Evolutionary conservation across 495 filamentous ascomycete genomes (phyloP).

Genomic region (Penicillium ochrochloron): DNA sequence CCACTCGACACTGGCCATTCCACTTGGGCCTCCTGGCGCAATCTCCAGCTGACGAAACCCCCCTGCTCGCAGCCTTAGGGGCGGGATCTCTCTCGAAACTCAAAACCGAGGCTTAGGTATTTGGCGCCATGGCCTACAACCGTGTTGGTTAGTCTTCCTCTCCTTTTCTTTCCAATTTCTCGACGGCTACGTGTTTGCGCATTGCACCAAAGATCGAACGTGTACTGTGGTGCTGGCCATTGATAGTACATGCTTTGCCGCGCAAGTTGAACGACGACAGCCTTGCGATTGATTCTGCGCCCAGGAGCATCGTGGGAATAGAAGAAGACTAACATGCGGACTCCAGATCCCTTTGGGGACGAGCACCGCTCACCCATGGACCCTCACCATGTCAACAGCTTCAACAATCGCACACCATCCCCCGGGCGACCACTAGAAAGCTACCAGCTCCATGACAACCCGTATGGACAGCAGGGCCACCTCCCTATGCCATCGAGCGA

Average conservation of each 20-base stretch:
- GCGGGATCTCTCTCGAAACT: constrained; percentile 32
- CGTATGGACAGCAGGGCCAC: constrained; percentile 56
- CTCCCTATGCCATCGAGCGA: constrained; percentile 77
- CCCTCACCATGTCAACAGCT: constrained; percentile 55
- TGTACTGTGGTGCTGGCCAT: constrained; percentile 27
- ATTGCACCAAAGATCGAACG: constrained; percentile 16
- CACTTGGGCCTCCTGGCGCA: constrained; percentile 41
- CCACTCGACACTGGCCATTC: constrained; percentile 32
- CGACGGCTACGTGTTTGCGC: constrained; percentile 18
- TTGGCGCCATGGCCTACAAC: constrained; percentile 62
- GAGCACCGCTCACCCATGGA: constrained; percentile 62
- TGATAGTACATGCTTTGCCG: constrained; percentile 23
- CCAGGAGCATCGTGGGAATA: constrained; percentile 9
- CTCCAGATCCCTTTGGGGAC: constrained; percentile 56
- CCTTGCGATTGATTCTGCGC: constrained; percentile 10
- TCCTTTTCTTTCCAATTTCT: constrained; percentile 16
- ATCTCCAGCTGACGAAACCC: constrained; percentile 32
- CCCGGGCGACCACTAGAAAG: constrained; percentile 63
- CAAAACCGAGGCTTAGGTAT: constrained; percentile 26
- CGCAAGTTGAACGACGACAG: not conserved
- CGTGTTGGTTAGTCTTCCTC: constrained; percentile 64
- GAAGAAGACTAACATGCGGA: constrained; percentile 25
- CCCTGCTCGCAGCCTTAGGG: constrained; percentile 29
- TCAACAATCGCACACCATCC: constrained; percentile 52
- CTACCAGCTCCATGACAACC: constrained; percentile 74